Evolutionary conservation across 2,329 filamentous ascomycete species (phyloP).

Genomic region (Zelopaecilomyces penicillatus): DNA sequence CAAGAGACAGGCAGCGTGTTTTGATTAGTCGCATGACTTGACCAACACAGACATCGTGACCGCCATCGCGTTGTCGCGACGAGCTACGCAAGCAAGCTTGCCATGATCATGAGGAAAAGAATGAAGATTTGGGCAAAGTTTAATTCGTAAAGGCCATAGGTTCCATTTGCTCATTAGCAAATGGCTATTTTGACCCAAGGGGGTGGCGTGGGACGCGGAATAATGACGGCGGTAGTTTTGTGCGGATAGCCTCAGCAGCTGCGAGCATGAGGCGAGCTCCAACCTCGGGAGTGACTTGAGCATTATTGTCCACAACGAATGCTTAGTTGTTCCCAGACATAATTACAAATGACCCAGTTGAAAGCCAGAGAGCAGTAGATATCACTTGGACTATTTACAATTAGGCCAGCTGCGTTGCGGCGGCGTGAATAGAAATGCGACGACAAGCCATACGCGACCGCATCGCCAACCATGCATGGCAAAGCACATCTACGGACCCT

Average conservation of each 20-base stretch:
- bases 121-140: no score
- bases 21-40: no score
- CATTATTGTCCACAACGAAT: background rate
- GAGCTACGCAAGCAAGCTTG: no score
- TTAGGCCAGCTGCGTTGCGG: conserved; percentile 7
- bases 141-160: no score
- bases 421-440: conserved; percentile 25
- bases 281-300: conserved; percentile 21
- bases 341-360: background rate
- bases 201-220: conserved; percentile 11
- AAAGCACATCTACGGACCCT: conserved; percentile 5
- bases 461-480: conserved; percentile 9
- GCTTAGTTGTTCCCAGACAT: no score
- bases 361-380: conserved; percentile 8
- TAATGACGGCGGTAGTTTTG: conserved; percentile 13
- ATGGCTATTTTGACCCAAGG: background rate
- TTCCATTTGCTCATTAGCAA: no score
- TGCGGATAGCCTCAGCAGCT: conserved; percentile 26
- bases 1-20: no score
- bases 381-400: background rate
- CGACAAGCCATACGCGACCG: conserved; percentile 15
- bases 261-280: conserved; percentile 2
- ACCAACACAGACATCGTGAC: no score
- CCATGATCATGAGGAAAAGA: no score
- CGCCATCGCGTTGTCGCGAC: no score